These are phyloP conservation scores for Pseudogymnoascus sp. DNA, from an alignment of 2,329 filamentous ascomycete genomes.

Conservation along the genomic window DNA sequence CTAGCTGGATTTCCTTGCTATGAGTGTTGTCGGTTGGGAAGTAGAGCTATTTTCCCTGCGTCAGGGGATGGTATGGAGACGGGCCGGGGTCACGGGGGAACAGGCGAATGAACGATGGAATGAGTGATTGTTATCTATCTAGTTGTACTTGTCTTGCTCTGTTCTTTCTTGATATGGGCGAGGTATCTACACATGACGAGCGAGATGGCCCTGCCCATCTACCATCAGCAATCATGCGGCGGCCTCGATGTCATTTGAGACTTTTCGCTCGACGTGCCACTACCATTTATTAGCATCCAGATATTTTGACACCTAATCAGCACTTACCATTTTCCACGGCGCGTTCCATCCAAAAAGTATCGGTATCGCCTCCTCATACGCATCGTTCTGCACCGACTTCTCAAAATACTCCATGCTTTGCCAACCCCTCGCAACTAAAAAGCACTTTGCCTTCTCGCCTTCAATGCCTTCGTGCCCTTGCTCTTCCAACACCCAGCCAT, in stretches of 20 bases:
- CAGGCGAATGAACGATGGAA: no score
- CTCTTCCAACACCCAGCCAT: slow-evolving; percentile 17
- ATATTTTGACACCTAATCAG: background rate
- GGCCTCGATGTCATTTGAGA: background rate
- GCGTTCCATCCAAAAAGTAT: slow-evolving; percentile 16
- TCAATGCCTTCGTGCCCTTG: slow-evolving; percentile 14
- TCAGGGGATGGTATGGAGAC: no score
- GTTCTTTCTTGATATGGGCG: no score
- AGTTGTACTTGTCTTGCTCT: no score
- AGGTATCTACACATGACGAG: no score
- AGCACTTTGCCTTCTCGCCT: slow-evolving; percentile 18
- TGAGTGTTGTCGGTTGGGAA: no score
- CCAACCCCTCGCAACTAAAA: slow-evolving; percentile 17
- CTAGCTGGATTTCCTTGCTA: no score
- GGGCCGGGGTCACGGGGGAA: no score
- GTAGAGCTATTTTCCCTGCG: no score
- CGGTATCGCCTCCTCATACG: slow-evolving; percentile 15
- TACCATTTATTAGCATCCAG: slow-evolving; percentile 12
- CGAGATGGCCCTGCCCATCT: no score
- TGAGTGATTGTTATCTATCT: no score
- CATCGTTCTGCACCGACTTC: slow-evolving; percentile 14
- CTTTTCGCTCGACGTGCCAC: slow-evolving; percentile 13
- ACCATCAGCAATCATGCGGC: background rate
- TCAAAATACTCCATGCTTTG: slow-evolving; percentile 17
- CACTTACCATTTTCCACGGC: slow-evolving; percentile 16